Percentiles rank a stretch among this genome's conserved stretches.
These are phyloP conservation scores for Parastagonospora nodorum DNA, from an alignment of 2,329 filamentous ascomycete species.

Conservation along the genomic window DNA sequence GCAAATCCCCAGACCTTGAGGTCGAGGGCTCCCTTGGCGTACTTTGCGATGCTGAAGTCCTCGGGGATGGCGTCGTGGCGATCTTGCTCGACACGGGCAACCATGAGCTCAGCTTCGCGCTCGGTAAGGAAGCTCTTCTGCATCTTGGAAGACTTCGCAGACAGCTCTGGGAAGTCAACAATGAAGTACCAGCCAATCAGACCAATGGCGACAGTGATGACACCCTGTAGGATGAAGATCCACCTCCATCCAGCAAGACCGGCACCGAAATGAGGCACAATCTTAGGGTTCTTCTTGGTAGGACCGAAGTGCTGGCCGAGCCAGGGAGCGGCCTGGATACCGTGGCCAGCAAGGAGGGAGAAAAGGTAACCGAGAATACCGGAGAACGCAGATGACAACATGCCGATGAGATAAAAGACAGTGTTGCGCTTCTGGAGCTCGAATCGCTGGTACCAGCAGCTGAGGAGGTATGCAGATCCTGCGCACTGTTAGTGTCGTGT, in stretches of 20 bases:
- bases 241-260: conserved; percentile 42
- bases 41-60: conserved; percentile 28
- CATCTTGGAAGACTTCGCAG: conserved; percentile 21
- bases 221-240: conserved; percentile 32
- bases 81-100: conserved; percentile 34
- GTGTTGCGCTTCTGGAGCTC: conserved; percentile 62
- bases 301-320: conserved; percentile 39
- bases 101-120: conserved; percentile 33
- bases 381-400: conserved; percentile 30
- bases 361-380: conserved; percentile 34
- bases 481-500: conserved; percentile 1
- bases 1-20: conserved; percentile 32
- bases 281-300: conserved; percentile 26
- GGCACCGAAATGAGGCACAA: conserved; percentile 27
- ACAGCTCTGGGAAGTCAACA: conserved; percentile 34
- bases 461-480: conserved; percentile 56
- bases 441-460: conserved; percentile 64
- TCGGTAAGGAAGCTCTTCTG: conserved; percentile 32
- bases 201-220: conserved; percentile 25
- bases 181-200: conserved; percentile 29
- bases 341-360: conserved; percentile 57
- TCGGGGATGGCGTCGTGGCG: conserved; percentile 34
- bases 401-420: conserved; percentile 55
- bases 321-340: conserved; percentile 32
- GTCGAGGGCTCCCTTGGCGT: conserved; percentile 22